Evolutionary conservation across 2,329 filamentous ascomycete species (phyloP), one percentile per base, ranked within the genome.

Genomic region (Colletotrichum kahawae): DNA sequence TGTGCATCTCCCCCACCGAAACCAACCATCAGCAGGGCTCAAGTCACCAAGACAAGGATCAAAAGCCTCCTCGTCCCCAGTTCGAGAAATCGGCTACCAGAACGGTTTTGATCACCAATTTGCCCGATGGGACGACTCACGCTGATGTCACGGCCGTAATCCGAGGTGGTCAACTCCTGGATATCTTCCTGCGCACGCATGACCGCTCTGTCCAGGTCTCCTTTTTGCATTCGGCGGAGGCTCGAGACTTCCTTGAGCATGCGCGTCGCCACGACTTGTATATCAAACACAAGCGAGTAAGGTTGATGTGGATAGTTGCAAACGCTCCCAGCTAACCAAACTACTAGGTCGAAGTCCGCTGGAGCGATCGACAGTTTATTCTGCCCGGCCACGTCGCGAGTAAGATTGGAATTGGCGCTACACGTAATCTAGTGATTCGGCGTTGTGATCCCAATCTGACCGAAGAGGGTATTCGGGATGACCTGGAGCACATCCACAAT

Each of bases 401-500:
- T 81, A 94, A 93, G 80, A 89, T 96, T 70, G 83, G 83, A 51
- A 86, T 83, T 63, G 94, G 94, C 16, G 93, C 93, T 16, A 94
- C 92, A 56, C 92, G 95, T 75, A 97, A 96, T 79, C 82, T 97
- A 48, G 85, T 96, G 24, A 89, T 97, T 56, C 90, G 90, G 72
- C 88, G 89, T 12, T 90, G 90, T 78, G 87, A 87, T 78, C 85
- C 85, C 68, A 88, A 85, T 68, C 85, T 94, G 78, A 95, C 92
- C 0, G 92, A 92, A 77, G 84, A 90, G 9, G 84, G 85, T 18
- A 91, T 97, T 77, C 91, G 93, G 13, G 89, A 92, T 6, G 94
- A 97, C 79, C 88, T 97, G 48, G 93, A 95, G 29, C 95, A 97
- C 81, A 96, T 97, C 75, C 92, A 96, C 85, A 94, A 95, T 76